phyloP scores from a whole-genome alignment of 768 basidiomycete genomes.

The Lyophyllum decastes region DNA sequence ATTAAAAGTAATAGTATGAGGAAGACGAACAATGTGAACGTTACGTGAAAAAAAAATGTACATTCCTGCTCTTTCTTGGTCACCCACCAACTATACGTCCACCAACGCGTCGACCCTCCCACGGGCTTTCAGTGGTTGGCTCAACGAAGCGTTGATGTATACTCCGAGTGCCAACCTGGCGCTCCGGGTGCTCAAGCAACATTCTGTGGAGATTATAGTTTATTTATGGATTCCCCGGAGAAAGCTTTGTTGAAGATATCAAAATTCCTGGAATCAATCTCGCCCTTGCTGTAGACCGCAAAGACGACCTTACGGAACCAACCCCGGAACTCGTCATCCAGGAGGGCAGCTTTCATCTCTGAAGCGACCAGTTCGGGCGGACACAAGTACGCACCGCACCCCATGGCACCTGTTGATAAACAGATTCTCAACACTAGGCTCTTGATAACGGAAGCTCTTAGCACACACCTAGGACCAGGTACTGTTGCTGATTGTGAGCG shows the following conservation, averaged over 20 bases:
- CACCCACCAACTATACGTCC: no score
- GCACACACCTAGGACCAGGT: constrained; percentile 38
- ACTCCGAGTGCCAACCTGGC: no score
- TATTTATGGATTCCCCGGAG: not conserved
- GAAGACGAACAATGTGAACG: no score
- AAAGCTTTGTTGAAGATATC: constrained; percentile 28
- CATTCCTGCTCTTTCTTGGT: no score
- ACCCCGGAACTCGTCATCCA: constrained; percentile 43
- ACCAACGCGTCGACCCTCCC: no score
- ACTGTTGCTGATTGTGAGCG: constrained; percentile 33
- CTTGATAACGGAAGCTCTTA: not conserved
- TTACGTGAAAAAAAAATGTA: no score
- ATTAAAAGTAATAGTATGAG: no score
- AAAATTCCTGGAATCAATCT: constrained; percentile 35
- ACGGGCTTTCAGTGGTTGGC: no score
- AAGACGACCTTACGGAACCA: constrained; percentile 42
- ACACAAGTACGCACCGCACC: constrained; percentile 44
- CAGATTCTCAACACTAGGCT: not conserved
- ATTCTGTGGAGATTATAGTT: no score
- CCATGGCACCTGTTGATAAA: constrained; percentile 38
- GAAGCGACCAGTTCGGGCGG: constrained; percentile 40
- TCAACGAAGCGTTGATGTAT: no score
- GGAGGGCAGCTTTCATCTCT: constrained; percentile 42
- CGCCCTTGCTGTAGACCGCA: constrained; percentile 37
- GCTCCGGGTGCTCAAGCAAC: no score